Conservation (phyloP, 2,329 filamentous ascomycete genomes). For the Trichoderma simmonsii region DNA sequence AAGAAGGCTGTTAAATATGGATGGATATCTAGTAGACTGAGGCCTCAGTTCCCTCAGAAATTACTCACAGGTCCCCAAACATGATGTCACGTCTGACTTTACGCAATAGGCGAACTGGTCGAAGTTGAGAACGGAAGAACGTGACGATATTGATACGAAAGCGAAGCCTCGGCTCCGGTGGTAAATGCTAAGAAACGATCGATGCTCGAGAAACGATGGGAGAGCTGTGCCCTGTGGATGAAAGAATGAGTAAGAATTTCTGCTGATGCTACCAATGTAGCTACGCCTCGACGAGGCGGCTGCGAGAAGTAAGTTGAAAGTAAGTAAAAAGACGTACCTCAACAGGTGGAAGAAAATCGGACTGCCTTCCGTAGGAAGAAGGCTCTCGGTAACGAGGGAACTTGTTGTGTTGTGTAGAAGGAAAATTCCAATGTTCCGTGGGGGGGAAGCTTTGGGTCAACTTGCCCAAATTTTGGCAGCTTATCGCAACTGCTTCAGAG, state of each 20-base stretch:
- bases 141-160: neutral
- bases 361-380: neutral
- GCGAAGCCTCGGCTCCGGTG: neutral
- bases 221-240: neutral
- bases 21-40: too few species aligned
- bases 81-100: neutral
- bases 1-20: neutral
- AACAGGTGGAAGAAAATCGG: neutral
- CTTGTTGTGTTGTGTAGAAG: neutral
- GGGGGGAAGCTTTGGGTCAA: neutral
- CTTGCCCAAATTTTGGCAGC: neutral
- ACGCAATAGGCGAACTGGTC: neutral
- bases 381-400: neutral
- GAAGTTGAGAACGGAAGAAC: neutral
- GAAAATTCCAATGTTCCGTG: neutral
- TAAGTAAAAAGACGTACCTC: neutral
- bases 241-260: neutral
- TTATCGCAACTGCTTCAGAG: neutral
- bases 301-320: neutral
- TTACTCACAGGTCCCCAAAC: slow-evolving; percentile 5
- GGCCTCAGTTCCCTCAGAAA: neutral
- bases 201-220: neutral
- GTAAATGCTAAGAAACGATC: neutral
- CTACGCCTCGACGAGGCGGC: neutral
- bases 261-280: neutral